A percentile compares a stretch with the other conserved stretches of the same genome.
Conservation (phyloP, 148 eudicot genomes). For the Salicornia ramosissima region DNA sequence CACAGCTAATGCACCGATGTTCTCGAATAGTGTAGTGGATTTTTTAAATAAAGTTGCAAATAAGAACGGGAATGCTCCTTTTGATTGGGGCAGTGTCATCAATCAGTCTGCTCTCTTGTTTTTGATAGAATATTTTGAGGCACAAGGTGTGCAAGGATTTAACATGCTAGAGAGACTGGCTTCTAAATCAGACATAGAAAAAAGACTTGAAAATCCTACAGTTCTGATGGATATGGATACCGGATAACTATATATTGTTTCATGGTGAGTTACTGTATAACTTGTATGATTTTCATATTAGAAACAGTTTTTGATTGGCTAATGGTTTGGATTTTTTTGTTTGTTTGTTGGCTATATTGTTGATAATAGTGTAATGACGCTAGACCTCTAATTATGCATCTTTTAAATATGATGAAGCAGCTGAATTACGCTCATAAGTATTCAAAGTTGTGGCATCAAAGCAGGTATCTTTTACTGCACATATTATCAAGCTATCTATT, state of each 20-base stretch:
- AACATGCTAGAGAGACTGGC: conserved; percentile 25
- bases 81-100: conserved; percentile 20
- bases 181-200: conserved; percentile 20
- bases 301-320: background rate
- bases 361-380: background rate
- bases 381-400: background rate
- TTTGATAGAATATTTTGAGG: conserved; percentile 29
- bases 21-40: conserved; percentile 24
- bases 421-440: background rate
- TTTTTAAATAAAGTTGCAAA: conserved; percentile 31
- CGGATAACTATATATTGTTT: conserved; percentile 12
- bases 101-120: conserved; percentile 33
- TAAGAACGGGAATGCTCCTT: conserved; percentile 14
- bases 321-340: background rate
- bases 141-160: conserved; percentile 16
- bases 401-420: background rate
- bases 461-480: background rate
- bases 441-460: background rate
- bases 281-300: background rate
- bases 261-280: conserved; percentile 14
- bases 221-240: conserved; percentile 24
- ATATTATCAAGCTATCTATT: background rate
- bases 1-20: conserved; percentile 18
- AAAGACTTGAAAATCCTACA: conserved; percentile 14
- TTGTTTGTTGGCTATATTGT: background rate